Base-by-base conservation (phyloP, 176 grass and related monocot genomes). In the Zoysia pacifica region DNA sequence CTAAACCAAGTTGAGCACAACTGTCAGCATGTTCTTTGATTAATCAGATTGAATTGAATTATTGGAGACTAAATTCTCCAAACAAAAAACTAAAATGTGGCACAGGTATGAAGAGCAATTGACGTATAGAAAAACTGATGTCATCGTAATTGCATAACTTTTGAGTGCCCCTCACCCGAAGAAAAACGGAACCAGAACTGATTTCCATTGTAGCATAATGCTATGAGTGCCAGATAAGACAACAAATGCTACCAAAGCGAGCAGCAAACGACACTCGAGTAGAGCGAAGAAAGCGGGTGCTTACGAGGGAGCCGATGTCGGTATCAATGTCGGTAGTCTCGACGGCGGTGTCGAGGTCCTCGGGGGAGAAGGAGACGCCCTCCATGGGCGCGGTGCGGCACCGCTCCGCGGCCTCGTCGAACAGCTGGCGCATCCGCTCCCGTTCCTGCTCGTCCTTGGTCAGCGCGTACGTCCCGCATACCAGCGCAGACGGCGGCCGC, bases 301-400 rank as follows among this genome's bases (percentile, higher is more conserved):
- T 82, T 89, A 91, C 92, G 41, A 91, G 85, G 11, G 89, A 76
- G 77, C 92, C 92, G 81, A 94, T 89, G 37, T 91, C 92, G 47
- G 89, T 88, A 77, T 91, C 83, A 77, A 91, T 87, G 50, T 94
- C 92, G 81, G 89, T 91, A 77, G 87, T 77, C 43, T 93, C 86
- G 42, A 99, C 85, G 8, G 96, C 88, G 4, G 86, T 81, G 19
- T 89, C 67, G 84, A 99, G 91, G 69, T 99, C 96, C 58, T 95
- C 93, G 76, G 91, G 86, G 15, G 93, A 93, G 86, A 99, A 99
- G 68, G 90, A 42, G 62, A 99, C 73, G 40, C 86, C 92, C 62
- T 91, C 90, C 92, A 93, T 95, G 15, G 96, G 90, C 56, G 90
- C 87, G 6, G 68, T 86, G 73, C 93, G 90, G 86, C 93, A 97